Evolutionary conservation across 192 early-diverging fungal genomes (phyloP), one percentile per base, ranked within the genome.

Genomic region (Umbelopsis isabellina): DNA sequence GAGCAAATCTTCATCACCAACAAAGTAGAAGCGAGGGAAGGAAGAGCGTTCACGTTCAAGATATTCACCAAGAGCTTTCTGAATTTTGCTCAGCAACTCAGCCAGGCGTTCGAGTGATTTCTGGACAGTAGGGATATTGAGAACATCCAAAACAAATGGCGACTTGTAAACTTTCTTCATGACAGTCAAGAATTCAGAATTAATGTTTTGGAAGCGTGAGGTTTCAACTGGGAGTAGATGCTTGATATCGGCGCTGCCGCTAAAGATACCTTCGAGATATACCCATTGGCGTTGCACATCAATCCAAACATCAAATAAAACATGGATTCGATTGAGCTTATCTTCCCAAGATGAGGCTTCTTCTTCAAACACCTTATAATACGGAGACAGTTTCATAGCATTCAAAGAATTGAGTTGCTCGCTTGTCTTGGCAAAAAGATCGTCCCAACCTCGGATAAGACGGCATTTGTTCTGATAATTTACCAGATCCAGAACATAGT

Each of bases 201-300:
- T 97, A 83, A 99, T 99, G 83, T 91, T 95, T 68, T 91, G 89
- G 85, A 99, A 99, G 15, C 97, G 88, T 49, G 91, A 88, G n/a
- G 91, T 94, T 83, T 99, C 98, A 6, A 96, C 88, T 0, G 98
- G 98, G 8, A 99, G 80, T 47, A 99, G 82, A 66, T 97, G 94
- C 79, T 97, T 98, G 84, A 99, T 99, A 70, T 99, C 97, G 7
- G 91, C 93, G 66, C 92, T 97, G 64, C 95, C 91, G 46, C 93
- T 90, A 75, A 99, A 99, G 64, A 99, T 98, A 45, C 97, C 98
- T 76, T 99, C 97, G 45, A 99, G 82, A 74, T 99, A 99, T 21
- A 99, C 98, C 97, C 97, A 99, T 77, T 99, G 98, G 46, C 98
- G 90, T 83, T 99, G 98, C 44, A 99, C 98, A 80, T 99, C 97